Conservation (phyloP, 176 grass and related monocot species). For the Oryza glumipatula region DNA sequence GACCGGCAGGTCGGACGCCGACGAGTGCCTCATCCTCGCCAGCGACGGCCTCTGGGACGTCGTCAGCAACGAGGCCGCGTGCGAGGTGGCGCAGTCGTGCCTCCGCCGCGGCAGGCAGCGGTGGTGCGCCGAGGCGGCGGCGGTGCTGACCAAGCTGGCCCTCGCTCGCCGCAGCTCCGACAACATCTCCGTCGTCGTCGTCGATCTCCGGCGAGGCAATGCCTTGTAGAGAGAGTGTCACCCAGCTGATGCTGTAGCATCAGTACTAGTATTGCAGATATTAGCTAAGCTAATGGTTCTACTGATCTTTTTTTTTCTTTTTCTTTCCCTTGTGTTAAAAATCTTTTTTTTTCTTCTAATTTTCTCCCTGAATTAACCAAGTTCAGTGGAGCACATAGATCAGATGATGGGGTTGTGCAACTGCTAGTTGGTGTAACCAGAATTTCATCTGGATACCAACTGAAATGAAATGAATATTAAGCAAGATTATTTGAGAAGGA, state of each 20-base stretch:
- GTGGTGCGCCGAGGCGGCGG: constrained; percentile 79
- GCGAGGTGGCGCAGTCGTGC: constrained; percentile 68
- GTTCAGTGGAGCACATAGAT: constrained; percentile 48
- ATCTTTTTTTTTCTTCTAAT: not conserved
- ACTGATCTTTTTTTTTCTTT: not conserved
- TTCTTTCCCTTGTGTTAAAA: not conserved
- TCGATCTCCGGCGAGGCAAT: constrained; percentile 55
- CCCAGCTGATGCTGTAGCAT: not conserved
- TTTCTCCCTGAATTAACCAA: constrained; percentile 42
- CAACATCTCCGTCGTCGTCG: constrained; percentile 80
- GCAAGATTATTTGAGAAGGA: not conserved
- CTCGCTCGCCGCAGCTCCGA: constrained; percentile 71
- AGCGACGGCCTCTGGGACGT: constrained; percentile 97
- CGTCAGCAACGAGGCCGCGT: constrained; percentile 77
- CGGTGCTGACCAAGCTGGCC: constrained; percentile 84
- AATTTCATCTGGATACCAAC: constrained; percentile 37
- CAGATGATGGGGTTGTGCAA: not conserved
- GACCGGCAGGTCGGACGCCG: constrained; percentile 50
- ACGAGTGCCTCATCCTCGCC: constrained; percentile 89
- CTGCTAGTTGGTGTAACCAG: not conserved
- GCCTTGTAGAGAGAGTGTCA: not conserved
- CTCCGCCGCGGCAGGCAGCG: constrained; percentile 50
- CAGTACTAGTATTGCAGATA: not conserved
- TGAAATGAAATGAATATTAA: not conserved
- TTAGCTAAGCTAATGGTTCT: constrained; percentile 18